Conservation (phyloP, 2,329 filamentous ascomycete species). For the Monosporascus sp. region DNA sequence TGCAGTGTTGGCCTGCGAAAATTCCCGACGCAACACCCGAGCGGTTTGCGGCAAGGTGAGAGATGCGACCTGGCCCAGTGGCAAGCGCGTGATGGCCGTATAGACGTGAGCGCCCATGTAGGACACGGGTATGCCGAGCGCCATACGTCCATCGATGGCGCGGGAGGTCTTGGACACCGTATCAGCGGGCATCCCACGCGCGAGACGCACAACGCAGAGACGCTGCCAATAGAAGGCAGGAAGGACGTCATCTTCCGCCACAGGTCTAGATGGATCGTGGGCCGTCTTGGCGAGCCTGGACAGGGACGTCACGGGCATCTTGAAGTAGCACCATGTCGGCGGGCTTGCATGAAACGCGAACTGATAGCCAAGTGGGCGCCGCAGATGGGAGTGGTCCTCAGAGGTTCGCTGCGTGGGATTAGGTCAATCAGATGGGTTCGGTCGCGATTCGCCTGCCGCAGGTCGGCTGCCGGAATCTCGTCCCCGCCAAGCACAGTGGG, state of each 20-base stretch:
- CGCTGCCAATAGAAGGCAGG: constrained; percentile 29
- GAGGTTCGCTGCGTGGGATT: constrained; percentile 5
- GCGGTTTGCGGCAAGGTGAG: no score
- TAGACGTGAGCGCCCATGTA: constrained; percentile 26
- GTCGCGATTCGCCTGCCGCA: constrained; percentile 16
- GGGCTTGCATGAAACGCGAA: not conserved
- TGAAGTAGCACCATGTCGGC: constrained; percentile 1
- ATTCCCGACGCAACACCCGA: no score
- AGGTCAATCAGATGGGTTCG: constrained; percentile 15
- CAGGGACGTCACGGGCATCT: not conserved
- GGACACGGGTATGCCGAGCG: constrained; percentile 16
- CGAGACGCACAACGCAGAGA: constrained; percentile 18
- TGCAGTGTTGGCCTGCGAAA: constrained; percentile 11
- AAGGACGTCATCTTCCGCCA: constrained; percentile 26
- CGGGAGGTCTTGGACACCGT: constrained; percentile 20
- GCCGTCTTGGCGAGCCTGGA: not conserved
- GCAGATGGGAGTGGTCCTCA: constrained; percentile 4
- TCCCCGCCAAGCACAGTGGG: constrained; percentile 7
- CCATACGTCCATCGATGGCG: constrained; percentile 20
- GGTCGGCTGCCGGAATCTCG: constrained; percentile 10
- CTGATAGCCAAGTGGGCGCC: not conserved
- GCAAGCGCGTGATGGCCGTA: constrained; percentile 9
- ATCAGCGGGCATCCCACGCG: constrained; percentile 6
- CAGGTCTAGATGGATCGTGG: not conserved
- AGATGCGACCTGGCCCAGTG: constrained; percentile 15